Evolutionary conservation across 2,329 filamentous ascomycete species (phyloP), one percentile per base, ranked within the genome.

Genomic region (Cordyceps tenuipes): DNA sequence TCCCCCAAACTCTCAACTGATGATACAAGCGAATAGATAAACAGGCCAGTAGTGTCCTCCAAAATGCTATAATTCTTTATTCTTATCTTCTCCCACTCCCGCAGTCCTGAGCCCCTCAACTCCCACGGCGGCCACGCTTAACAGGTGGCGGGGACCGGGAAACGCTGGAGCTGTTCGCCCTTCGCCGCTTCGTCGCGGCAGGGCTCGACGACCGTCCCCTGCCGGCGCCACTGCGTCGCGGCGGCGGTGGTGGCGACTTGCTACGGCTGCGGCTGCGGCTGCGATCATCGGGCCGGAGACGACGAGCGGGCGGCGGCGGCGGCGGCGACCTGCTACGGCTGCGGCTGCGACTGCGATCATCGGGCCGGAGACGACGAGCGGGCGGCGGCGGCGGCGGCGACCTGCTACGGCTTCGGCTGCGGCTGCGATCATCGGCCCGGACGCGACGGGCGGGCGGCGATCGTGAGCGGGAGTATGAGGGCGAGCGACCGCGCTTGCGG

Each of bases 101-200:
- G 36, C 8, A 9, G 29, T 29, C 29, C 29, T 29, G 29, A 6
- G 5, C 29, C 29, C 29, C 48, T 68, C 61, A 69, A 56, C 64
- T 67, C 36, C 65, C 66, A n/a, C 66, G 67, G 48, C 70, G 65
- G 46, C 68, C 70, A 44, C 68, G 69, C 61, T 72, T 71, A 64
- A 68, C 62, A 10, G 69, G 69, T 9, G 69, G 68, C 41, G 70
- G 70, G 29, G 70, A 71, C 51, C 67, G 62, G 21, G 70, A 71
- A 23, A 67, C 62, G 58, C 70, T 71, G 48, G 70, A 68, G 51
- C 68, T 71, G 57, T 70, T 66, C 12, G 10, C 43, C 17, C 59
- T 51, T 41, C 59, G 21, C 19, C 59, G 50, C 52, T 60, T 60
- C 29, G 67, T 65, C 3, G 68, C 65, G 43, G 64, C 63, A 17